These are phyloP conservation scores for Lachnellula occidentalis DNA, from an alignment of 2,329 filamentous ascomycete genomes.

Conservation along the genomic window DNA sequence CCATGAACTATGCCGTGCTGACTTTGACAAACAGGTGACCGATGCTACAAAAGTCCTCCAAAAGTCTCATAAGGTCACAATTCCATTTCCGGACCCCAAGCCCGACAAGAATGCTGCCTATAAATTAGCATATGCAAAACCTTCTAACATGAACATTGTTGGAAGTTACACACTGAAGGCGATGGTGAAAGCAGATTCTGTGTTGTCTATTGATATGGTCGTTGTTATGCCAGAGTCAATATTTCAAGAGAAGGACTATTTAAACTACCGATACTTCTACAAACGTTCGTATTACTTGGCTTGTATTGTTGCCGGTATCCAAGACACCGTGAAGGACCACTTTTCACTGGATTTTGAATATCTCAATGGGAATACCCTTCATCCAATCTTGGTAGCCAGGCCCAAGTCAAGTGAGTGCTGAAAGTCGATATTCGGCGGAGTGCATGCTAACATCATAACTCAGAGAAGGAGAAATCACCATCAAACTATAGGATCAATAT, in stretches of 20 bases:
- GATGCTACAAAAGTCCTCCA: slow-evolving; percentile 65
- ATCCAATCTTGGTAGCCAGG: slow-evolving; percentile 57
- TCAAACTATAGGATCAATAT: slow-evolving; percentile 61
- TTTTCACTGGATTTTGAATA: slow-evolving; percentile 59
- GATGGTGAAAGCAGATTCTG: slow-evolving; percentile 57
- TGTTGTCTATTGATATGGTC: slow-evolving; percentile 70
- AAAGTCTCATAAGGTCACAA: slow-evolving; percentile 59
- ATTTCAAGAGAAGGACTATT: slow-evolving; percentile 92
- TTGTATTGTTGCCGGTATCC: slow-evolving; percentile 67
- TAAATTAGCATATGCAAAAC: slow-evolving; percentile 72
- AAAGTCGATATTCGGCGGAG: not conserved
- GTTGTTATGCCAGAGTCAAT: slow-evolving; percentile 75
- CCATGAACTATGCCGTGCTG: not conserved
- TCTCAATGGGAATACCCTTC: slow-evolving; percentile 68
- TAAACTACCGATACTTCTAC: slow-evolving; percentile 90
- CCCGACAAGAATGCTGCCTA: slow-evolving; percentile 74
- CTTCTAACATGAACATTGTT: slow-evolving; percentile 75
- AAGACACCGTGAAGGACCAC: slow-evolving; percentile 46
- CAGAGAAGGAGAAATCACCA: slow-evolving; percentile 31
- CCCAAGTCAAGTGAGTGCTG: slow-evolving; percentile 26
- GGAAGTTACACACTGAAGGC: slow-evolving; percentile 80
- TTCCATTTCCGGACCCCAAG: slow-evolving; percentile 80
- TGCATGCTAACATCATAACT: not conserved
- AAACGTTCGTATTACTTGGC: slow-evolving; percentile 89
- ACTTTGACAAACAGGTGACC: slow-evolving; percentile 44